Percentiles rank a stretch among this genome's conserved stretches.
Conservation (phyloP, 2,329 filamentous ascomycete genomes). For the Fusarium torreyae region DNA sequence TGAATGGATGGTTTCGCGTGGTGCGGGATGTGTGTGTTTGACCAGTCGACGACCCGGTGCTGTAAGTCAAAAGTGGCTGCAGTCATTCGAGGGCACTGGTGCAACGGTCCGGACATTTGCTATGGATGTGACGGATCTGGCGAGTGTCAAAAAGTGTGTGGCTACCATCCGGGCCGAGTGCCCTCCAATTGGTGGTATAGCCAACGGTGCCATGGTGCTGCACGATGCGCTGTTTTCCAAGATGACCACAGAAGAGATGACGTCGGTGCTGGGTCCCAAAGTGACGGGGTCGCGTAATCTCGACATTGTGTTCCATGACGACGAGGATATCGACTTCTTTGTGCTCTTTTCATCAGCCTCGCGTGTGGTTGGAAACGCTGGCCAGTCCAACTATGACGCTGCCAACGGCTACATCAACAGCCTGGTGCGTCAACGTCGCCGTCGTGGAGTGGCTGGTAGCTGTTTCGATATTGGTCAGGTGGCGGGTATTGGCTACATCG, state of each 20-base stretch:
- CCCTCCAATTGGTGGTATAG: neutral
- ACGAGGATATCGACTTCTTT: neutral
- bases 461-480: no score
- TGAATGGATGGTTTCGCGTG: neutral
- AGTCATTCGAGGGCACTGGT: no score
- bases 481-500: no score
- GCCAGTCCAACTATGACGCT: neutral
- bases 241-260: neutral
- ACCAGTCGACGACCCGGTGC: neutral
- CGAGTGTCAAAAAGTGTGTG: neutral
- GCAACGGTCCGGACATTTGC: no score
- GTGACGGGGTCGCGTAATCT: neutral
- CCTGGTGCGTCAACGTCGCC: neutral
- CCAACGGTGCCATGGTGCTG: neutral
- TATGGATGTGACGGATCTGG: neutral
- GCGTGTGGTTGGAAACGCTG: neutral
- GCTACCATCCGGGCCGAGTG: neutral
- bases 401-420: neutral
- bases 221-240: neutral
- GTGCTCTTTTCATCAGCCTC: neutral
- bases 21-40: neutral
- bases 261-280: neutral
- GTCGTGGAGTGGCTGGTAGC: no score
- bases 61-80: no score
- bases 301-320: neutral